These are phyloP conservation scores for Sugiyamaella valdiviana DNA, from an alignment of 805 yeast species.

Conservation along the genomic window DNA sequence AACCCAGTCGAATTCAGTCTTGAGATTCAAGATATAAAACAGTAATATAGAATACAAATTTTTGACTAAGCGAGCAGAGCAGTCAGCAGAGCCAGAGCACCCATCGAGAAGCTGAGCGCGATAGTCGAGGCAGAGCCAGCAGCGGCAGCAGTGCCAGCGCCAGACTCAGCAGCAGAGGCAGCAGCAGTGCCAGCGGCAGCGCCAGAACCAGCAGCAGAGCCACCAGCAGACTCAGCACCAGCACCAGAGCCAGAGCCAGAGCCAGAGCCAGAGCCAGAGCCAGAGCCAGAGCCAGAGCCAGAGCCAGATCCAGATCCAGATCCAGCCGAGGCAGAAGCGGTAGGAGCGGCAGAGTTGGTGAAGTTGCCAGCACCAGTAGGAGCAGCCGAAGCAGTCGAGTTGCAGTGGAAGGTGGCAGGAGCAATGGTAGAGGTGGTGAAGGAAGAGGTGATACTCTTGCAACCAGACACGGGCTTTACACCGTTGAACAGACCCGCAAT, in stretches of 20 bases:
- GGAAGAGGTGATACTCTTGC: constrained; percentile 2
- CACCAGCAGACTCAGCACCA: background rate
- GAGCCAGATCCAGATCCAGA: constrained; percentile 1
- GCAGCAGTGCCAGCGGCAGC: too few relatives aligned
- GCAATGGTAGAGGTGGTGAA: constrained; percentile 15
- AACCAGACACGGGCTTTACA: constrained; percentile 1
- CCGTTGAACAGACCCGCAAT: constrained; percentile 3
- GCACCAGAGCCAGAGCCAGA: background rate
- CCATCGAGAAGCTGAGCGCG: too few relatives aligned
- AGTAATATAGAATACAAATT: too few relatives aligned
- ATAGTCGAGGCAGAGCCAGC: too few relatives aligned
- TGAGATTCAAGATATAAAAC: too few relatives aligned
- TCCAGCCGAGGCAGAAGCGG: background rate
- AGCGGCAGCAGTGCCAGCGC: background rate
- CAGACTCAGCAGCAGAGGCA: too few relatives aligned
- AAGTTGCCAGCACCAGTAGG: constrained; percentile 6
- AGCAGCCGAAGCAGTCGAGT: constrained; percentile 1
- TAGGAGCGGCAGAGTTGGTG: constrained; percentile 5
- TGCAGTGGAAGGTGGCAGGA: background rate
- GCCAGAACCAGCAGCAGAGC: too few relatives aligned
- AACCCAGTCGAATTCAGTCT: too few relatives aligned
- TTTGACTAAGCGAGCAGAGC: too few relatives aligned
- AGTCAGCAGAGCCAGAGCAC: too few relatives aligned
- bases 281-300: background rate
- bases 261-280: background rate